These are phyloP conservation scores for Coniella vitis DNA, from an alignment of 2,329 filamentous ascomycete genomes.

Conservation along the genomic window DNA sequence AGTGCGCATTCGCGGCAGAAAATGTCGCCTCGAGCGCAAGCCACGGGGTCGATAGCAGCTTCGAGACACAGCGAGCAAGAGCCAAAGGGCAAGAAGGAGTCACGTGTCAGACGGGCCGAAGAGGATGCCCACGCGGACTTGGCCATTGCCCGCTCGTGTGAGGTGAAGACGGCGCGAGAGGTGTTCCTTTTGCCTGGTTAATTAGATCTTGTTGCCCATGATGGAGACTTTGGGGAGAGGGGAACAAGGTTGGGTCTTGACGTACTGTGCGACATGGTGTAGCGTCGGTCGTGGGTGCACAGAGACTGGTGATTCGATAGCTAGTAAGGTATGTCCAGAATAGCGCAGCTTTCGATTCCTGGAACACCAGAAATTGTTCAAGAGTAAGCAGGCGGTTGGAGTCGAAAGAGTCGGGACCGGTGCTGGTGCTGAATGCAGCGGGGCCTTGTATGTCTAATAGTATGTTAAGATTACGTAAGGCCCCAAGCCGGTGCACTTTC, in stretches of 20 bases:
- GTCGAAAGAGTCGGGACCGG: too few relatives aligned
- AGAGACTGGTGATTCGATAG: not conserved
- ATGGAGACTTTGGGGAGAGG: not conserved
- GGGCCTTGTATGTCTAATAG: too few relatives aligned
- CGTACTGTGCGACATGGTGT: constrained; percentile 41
- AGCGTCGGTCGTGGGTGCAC: not conserved
- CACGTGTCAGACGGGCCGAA: constrained; percentile 76
- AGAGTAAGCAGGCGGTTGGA: too few relatives aligned
- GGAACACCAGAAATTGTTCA: too few relatives aligned
- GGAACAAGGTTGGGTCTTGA: not conserved
- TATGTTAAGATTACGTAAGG: too few relatives aligned
- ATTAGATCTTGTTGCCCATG: constrained; percentile 12
- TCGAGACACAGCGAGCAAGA: constrained; percentile 84
- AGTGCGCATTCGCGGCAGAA: constrained; percentile 96
- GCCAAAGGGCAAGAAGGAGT: constrained; percentile 87
- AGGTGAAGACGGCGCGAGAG: constrained; percentile 86
- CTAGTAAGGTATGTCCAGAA: too few relatives aligned
- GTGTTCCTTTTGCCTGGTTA: constrained; percentile 74
- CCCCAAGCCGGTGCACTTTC: too few relatives aligned
- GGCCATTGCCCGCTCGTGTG: constrained; percentile 78
- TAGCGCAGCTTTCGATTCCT: too few relatives aligned
- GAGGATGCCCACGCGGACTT: constrained; percentile 76
- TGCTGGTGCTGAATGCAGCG: too few relatives aligned
- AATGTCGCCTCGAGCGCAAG: constrained; percentile 77
- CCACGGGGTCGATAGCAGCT: constrained; percentile 72